These are phyloP conservation scores for Penicillium concentricum DNA, from an alignment of 2,329 filamentous ascomycete genomes.

Conservation along the genomic window DNA sequence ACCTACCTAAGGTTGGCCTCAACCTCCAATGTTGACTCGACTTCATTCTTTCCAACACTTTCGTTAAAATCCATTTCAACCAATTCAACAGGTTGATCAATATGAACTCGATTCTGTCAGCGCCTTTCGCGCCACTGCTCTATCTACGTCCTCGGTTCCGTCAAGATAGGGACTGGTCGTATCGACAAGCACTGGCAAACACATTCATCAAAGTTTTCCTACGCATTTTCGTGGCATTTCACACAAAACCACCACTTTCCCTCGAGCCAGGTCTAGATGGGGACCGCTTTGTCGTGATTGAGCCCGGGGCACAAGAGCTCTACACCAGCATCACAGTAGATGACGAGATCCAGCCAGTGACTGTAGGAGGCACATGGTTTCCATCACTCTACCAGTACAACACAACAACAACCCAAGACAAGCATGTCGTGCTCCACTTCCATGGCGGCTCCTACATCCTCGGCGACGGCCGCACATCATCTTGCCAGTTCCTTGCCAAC, in stretches of 20 bases:
- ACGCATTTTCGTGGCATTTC: slow-evolving; percentile 8
- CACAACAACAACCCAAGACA: slow-evolving; percentile 3
- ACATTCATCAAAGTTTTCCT: slow-evolving; percentile 6
- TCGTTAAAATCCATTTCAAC: neutral
- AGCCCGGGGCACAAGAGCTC: slow-evolving; percentile 4
- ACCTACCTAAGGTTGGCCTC: neutral
- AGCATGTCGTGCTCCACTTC: slow-evolving; percentile 14
- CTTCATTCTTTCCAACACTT: neutral
- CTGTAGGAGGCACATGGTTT: slow-evolving; percentile 16
- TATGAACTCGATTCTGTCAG: slow-evolving; percentile 1
- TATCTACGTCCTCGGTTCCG: slow-evolving; percentile 4
- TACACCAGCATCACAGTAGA: slow-evolving; percentile 6
- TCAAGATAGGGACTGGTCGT: slow-evolving; percentile 12
- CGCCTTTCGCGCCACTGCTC: slow-evolving; percentile 2
- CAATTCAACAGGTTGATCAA: neutral
- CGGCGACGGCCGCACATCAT: slow-evolving; percentile 10
- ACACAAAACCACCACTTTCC: slow-evolving; percentile 10
- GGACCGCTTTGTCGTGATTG: slow-evolving; percentile 12
- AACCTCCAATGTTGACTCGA: neutral
- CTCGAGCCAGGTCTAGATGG: slow-evolving; percentile 10
- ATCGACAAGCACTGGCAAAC: slow-evolving; percentile 11
- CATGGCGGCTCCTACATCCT: slow-evolving; percentile 16
- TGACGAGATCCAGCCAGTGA: slow-evolving; percentile 9
- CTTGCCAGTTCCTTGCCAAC: slow-evolving; percentile 7
- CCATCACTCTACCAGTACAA: slow-evolving; percentile 7